These are phyloP conservation scores for Barnettozyma californica DNA, from an alignment of 805 yeast species.

Conservation along the genomic window DNA sequence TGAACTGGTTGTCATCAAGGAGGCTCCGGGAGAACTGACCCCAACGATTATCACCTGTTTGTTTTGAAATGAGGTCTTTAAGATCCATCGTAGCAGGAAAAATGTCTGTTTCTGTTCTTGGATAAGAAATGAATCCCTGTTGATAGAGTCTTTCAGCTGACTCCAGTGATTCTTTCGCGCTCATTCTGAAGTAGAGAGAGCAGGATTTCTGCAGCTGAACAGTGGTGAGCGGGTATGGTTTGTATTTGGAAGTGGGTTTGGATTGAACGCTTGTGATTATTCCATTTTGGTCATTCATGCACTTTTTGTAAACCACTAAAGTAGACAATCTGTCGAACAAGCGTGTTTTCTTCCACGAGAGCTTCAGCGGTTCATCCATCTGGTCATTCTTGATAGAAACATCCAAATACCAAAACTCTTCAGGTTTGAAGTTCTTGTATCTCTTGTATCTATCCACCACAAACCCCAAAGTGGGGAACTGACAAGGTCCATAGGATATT, in stretches of 20 bases:
- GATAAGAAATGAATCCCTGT: slow-evolving; percentile 84
- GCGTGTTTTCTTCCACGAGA: slow-evolving; percentile 70
- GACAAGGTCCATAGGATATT: slow-evolving; percentile 86
- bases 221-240: slow-evolving; percentile 90
- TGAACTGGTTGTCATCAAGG: slow-evolving; percentile 37
- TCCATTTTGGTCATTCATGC: slow-evolving; percentile 49
- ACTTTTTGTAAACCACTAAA: slow-evolving; percentile 59
- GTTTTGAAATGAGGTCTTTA: slow-evolving; percentile 53
- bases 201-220: slow-evolving; percentile 90
- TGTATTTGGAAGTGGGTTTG: slow-evolving; percentile 66
- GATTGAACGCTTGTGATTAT: slow-evolving; percentile 44
- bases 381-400: slow-evolving; percentile 39
- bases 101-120: slow-evolving; percentile 93
- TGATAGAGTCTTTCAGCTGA: slow-evolving; percentile 84
- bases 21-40: slow-evolving; percentile 58
- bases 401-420: slow-evolving; percentile 73
- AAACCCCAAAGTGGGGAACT: slow-evolving; percentile 94
- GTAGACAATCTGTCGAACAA: slow-evolving; percentile 71
- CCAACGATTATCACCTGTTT: slow-evolving; percentile 54
- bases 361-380: slow-evolving; percentile 28
- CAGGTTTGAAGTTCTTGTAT: slow-evolving; percentile 65
- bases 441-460: slow-evolving; percentile 87
- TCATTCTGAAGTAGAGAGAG: slow-evolving; percentile 62
- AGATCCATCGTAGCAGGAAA: slow-evolving; percentile 79
- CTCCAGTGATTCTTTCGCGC: slow-evolving; percentile 73